Conservation (phyloP, 2,329 filamentous ascomycete genomes). For the Epichloe bromicola region DNA sequence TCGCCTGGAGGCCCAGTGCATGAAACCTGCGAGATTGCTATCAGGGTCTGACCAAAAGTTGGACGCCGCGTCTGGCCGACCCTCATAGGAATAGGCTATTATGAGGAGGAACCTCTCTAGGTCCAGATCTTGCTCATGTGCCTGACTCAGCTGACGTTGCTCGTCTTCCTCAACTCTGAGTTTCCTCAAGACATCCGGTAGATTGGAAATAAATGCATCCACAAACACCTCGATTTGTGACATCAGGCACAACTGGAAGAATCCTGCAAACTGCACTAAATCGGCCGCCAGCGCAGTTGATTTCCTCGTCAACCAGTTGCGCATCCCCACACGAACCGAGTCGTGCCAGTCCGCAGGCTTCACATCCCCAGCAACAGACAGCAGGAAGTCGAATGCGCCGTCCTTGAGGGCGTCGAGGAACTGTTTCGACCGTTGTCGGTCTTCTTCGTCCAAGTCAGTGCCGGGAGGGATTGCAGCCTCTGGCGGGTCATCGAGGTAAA, state of each 20-base stretch:
- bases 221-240: constrained; percentile 75
- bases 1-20: constrained; percentile 92
- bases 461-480: constrained; percentile 41
- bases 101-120: constrained; percentile 86
- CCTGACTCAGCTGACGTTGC: constrained; percentile 56
- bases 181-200: constrained; percentile 81
- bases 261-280: constrained; percentile 52
- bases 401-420: constrained; percentile 73
- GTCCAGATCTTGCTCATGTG: constrained; percentile 55
- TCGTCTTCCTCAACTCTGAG: constrained; percentile 84
- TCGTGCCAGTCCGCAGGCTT: constrained; percentile 78
- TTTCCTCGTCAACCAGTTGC: constrained; percentile 72
- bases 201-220: constrained; percentile 87
- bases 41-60: constrained; percentile 90
- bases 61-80: constrained; percentile 68
- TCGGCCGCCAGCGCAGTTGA: constrained; percentile 57
- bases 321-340: constrained; percentile 68
- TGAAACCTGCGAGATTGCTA: constrained; percentile 83
- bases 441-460: constrained; percentile 55
- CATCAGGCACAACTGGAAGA: constrained; percentile 63
- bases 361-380: constrained; percentile 72
- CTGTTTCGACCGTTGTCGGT: constrained; percentile 54
- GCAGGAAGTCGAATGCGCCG: constrained; percentile 81
- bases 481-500: constrained; percentile 64
- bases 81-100: constrained; percentile 83